Percentiles rank a stretch among this genome's conserved stretches.
phyloP scores from a whole-genome alignment of 805 yeast genomes.

The Candida caryicola region DNA sequence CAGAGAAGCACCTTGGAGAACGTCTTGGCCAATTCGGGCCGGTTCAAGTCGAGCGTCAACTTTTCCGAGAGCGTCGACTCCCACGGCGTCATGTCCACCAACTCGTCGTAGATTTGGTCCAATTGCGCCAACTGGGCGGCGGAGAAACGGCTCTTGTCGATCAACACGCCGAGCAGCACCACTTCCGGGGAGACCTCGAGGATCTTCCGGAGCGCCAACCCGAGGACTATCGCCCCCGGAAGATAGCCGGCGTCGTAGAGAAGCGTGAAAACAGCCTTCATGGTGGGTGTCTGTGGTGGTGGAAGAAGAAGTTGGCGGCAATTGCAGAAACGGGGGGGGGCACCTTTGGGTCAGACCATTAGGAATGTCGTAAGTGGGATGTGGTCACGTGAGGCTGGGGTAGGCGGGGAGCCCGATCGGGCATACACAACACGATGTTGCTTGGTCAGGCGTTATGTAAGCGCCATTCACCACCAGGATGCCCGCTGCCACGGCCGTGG shows the following conservation, averaged over 20 bases:
- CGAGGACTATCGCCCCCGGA: slow-evolving; percentile 58
- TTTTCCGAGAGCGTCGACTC: slow-evolving; percentile 24
- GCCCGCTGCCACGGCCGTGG: too few relatives aligned
- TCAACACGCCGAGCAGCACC: slow-evolving; percentile 28
- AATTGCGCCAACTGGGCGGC: slow-evolving; percentile 27
- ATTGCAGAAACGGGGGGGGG: not conserved
- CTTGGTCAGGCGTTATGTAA: not conserved
- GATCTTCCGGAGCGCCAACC: slow-evolving; percentile 22
- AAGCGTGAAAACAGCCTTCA: slow-evolving; percentile 46
- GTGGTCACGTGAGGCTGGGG: not conserved
- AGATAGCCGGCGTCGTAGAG: slow-evolving; percentile 50
- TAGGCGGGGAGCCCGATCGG: not conserved
- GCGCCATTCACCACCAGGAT: too few relatives aligned
- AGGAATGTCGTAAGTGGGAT: not conserved
- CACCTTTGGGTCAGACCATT: not conserved
- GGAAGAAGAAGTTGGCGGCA: not conserved
- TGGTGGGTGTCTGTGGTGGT: slow-evolving; percentile 5
- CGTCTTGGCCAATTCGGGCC: slow-evolving; percentile 54
- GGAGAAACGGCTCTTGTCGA: slow-evolving; percentile 28
- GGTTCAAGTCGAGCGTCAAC: slow-evolving; percentile 33
- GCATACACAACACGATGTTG: slow-evolving; percentile 4
- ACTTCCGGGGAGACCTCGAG: slow-evolving; percentile 2
- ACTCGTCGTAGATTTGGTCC: slow-evolving; percentile 24
- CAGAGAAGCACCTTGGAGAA: slow-evolving; percentile 58
- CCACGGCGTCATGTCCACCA: slow-evolving; percentile 27